A percentile compares a stretch with the other conserved stretches of the same genome.
Evolutionary conservation across 257 asterid genomes (phyloP).

Genomic region (Sherardia arvensis): DNA sequence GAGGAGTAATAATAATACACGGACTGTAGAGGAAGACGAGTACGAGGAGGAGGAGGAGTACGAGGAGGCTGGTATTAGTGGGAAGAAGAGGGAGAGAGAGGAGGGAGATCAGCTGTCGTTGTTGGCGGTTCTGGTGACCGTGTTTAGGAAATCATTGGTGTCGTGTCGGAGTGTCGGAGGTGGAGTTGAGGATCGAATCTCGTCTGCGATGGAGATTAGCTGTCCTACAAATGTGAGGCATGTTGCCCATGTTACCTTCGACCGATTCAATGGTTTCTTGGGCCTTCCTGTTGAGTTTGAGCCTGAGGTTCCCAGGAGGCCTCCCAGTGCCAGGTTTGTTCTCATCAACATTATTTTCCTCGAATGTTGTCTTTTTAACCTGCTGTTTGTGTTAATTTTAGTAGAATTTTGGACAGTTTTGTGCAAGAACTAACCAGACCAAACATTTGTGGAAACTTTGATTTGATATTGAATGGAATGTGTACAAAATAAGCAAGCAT

Average conservation of each 20-base stretch:
- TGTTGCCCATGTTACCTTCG: slow-evolving; percentile 59
- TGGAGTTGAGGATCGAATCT: slow-evolving; percentile 10
- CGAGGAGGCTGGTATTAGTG: slow-evolving; percentile 9
- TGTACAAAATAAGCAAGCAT: neutral
- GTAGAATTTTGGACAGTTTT: too few relatives aligned
- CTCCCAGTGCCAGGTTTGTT: slow-evolving; percentile 56
- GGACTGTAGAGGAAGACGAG: slow-evolving; percentile 16
- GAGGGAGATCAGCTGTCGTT: slow-evolving; percentile 35
- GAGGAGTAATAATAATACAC: slow-evolving; percentile 15
- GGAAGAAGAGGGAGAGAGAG: slow-evolving; percentile 28
- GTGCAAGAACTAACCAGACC: too few relatives aligned
- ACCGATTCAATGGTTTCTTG: slow-evolving; percentile 50
- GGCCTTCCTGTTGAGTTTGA: slow-evolving; percentile 64
- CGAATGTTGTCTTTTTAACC: neutral
- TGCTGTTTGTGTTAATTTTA: neutral
- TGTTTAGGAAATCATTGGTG: slow-evolving; percentile 38
- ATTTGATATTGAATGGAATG: neutral
- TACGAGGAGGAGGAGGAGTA: neutral
- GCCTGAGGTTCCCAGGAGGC: slow-evolving; percentile 55
- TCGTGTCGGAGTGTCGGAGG: slow-evolving; percentile 23
- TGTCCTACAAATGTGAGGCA: slow-evolving; percentile 53
- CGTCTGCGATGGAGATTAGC: slow-evolving; percentile 34
- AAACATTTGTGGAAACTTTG: neutral
- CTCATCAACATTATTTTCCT: neutral
- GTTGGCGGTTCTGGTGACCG: slow-evolving; percentile 30